phyloP scores from a whole-genome alignment of 2,329 filamentous ascomycete species.

The Penicillium sp. region DNA sequence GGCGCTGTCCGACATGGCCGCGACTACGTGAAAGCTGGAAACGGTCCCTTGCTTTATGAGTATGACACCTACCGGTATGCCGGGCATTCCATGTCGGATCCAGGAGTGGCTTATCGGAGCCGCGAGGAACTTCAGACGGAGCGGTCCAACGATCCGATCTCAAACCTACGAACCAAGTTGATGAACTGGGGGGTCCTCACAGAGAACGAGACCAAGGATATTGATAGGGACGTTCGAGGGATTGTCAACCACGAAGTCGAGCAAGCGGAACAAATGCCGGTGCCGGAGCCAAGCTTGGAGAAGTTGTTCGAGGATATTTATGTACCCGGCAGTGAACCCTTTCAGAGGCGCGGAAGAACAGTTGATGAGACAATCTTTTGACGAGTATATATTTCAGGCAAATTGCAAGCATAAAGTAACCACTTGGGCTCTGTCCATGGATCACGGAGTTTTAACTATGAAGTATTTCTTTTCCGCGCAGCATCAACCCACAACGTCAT shows the following conservation, averaged over 20 bases:
- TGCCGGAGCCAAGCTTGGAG: constrained; percentile 70
- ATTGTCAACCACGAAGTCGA: constrained; percentile 84
- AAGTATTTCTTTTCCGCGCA: no score
- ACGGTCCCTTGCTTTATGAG: background rate
- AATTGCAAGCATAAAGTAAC: background rate
- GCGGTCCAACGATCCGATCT: constrained; percentile 89
- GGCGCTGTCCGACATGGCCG: background rate
- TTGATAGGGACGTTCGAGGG: constrained; percentile 85
- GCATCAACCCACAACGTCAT: no score
- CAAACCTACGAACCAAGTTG: constrained; percentile 91
- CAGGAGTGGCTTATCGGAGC: background rate
- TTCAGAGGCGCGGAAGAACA: constrained; percentile 78
- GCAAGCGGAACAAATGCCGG: constrained; percentile 78
- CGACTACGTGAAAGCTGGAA: background rate
- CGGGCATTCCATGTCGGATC: background rate
- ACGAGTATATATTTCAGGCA: background rate
- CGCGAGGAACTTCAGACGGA: constrained; percentile 84
- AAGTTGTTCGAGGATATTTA: constrained; percentile 95
- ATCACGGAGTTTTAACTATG: no score
- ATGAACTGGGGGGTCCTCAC: constrained; percentile 83
- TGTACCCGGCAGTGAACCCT: constrained; percentile 76
- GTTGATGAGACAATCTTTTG: constrained; percentile 85
- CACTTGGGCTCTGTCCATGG: no score
- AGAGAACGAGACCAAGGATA: constrained; percentile 87
- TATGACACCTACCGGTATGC: background rate